Percentiles rank a stretch among this genome's conserved stretches.
phyloP scores from a whole-genome alignment of 169 alveolate genomes.

The Eimeria praecox region DNA sequence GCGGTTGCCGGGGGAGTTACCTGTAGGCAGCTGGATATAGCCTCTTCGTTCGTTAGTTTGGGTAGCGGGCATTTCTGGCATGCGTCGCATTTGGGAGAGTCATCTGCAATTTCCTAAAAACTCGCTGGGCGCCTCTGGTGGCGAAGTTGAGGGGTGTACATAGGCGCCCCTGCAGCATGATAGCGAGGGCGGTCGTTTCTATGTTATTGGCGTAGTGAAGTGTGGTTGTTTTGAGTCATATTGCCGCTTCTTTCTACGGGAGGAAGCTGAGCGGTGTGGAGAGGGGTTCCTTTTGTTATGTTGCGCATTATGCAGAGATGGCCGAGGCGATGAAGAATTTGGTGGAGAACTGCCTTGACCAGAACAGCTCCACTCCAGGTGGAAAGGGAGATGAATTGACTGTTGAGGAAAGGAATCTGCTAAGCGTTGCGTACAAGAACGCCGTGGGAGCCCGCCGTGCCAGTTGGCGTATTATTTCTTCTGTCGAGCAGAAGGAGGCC shows the following conservation, averaged over 20 bases:
- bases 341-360: constrained; percentile 81
- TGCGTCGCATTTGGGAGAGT: background rate
- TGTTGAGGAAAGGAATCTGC: constrained; percentile 86
- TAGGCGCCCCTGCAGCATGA: background rate
- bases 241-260: background rate
- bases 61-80: background rate
- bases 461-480: constrained; percentile 98
- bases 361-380: constrained; percentile 62
- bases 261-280: background rate
- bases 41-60: background rate
- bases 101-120: background rate
- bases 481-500: constrained; percentile 98
- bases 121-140: background rate
- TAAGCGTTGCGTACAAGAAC: constrained; percentile 99
- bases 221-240: background rate
- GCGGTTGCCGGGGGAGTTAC: background rate
- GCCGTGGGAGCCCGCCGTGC: constrained; percentile 99
- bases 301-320: constrained; percentile 69
- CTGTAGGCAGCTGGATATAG: background rate
- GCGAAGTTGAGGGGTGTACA: background rate
- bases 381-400: constrained; percentile 80
- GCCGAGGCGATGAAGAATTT: constrained; percentile 85
- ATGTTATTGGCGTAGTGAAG: background rate
- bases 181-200: background rate
- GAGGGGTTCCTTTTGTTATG: background rate